Percentiles rank a stretch among this genome's conserved stretches.
These are phyloP conservation scores for Herpetomonas samuelpessoai DNA, from an alignment of 208 protist genomes.

Conservation along the genomic window DNA sequence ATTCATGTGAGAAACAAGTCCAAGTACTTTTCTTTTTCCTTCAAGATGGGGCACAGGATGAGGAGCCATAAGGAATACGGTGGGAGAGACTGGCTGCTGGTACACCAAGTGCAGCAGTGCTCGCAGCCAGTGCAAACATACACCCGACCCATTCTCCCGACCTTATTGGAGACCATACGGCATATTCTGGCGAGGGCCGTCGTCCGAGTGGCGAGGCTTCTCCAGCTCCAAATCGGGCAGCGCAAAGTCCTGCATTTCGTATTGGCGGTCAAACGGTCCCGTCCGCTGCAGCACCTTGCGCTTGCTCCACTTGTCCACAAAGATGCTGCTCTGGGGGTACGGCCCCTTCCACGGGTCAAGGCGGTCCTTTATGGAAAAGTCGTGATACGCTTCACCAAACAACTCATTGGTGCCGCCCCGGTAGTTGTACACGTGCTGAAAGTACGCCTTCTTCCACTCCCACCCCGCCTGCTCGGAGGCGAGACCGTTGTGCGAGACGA, in stretches of 20 bases:
- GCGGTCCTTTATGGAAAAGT: constrained; percentile 67
- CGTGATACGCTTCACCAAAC: constrained; percentile 79
- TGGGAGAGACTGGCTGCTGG: too few relatives aligned
- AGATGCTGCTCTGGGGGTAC: constrained; percentile 87
- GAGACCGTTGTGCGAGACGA: constrained; percentile 90
- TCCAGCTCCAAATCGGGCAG: constrained; percentile 86
- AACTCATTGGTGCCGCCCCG: constrained; percentile 87
- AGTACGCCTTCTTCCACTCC: constrained; percentile 88
- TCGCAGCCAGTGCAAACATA: too few relatives aligned
- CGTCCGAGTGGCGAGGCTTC: constrained; percentile 70
- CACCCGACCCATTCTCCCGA: too few relatives aligned
- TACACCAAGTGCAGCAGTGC: too few relatives aligned
- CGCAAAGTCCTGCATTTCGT: constrained; percentile 92
- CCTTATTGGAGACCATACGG: constrained; percentile 87
- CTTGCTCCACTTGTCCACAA: constrained; percentile 92
- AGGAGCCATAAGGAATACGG: too few relatives aligned
- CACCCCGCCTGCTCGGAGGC: constrained; percentile 85
- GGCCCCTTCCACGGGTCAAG: constrained; percentile 88
- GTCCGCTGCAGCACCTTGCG: constrained; percentile 82
- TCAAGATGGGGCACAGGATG: too few relatives aligned
- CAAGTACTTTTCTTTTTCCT: too few relatives aligned
- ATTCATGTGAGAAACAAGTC: too few relatives aligned
- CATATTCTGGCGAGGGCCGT: constrained; percentile 85
- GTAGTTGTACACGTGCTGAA: constrained; percentile 91
- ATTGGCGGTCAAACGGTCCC: constrained; percentile 88